Evolutionary conservation across 805 yeast species (phyloP).

Genomic region (Cephaloascus fragrans): DNA sequence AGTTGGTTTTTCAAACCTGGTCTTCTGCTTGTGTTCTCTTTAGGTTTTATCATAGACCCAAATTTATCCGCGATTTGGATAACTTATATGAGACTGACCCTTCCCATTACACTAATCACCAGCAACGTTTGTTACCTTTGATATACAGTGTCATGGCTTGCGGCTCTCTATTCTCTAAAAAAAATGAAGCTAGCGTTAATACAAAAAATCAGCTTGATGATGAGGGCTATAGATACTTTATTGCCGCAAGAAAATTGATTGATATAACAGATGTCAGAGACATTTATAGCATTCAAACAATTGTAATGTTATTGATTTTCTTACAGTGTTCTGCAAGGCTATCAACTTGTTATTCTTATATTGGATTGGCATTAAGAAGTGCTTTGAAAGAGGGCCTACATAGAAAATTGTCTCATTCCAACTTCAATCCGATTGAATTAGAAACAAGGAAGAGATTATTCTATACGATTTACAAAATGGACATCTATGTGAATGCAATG

Average conservation of each 20-base stretch:
- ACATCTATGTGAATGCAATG: constrained; percentile 79
- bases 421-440: constrained; percentile 64
- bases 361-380: constrained; percentile 78
- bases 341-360: constrained; percentile 81
- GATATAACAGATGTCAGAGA: constrained; percentile 83
- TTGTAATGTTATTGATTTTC: constrained; percentile 78
- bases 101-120: constrained; percentile 57
- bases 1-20: constrained; percentile 71
- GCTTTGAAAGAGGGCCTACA: constrained; percentile 80
- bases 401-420: constrained; percentile 51
- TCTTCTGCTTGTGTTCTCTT: constrained; percentile 77
- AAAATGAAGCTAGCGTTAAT: constrained; percentile 19
- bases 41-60: constrained; percentile 79
- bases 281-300: constrained; percentile 72
- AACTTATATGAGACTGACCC: constrained; percentile 72
- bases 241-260: constrained; percentile 69
- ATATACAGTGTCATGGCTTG: constrained; percentile 84
- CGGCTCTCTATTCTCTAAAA: constrained; percentile 68
- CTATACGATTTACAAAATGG: constrained; percentile 88
- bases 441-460: constrained; percentile 80
- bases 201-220: constrained; percentile 41
- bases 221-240: constrained; percentile 73
- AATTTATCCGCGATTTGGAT: constrained; percentile 64
- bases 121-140: constrained; percentile 66
- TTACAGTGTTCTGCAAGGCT: constrained; percentile 82